Evolutionary conservation across 352 stramenopile species (phyloP).

Genomic region (Sclerospora graminicola): DNA sequence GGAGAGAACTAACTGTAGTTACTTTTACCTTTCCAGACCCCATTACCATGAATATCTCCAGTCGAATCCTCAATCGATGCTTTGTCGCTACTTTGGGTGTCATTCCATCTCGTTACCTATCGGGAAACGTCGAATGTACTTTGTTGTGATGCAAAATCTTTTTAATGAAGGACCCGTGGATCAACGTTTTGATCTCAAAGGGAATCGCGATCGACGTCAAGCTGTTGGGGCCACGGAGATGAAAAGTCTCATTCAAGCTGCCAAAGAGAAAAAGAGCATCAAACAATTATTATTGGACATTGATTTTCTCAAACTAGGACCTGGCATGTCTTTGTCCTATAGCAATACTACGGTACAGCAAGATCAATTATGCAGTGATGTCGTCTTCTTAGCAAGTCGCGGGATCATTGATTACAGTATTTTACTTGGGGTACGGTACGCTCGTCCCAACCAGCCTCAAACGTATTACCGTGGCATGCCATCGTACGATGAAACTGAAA

Average conservation of each 20-base stretch:
- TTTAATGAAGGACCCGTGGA: constrained; percentile 74
- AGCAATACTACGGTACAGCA: constrained; percentile 31
- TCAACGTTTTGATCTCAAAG: constrained; percentile 76
- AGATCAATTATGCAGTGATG: constrained; percentile 66
- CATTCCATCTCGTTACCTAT: constrained; percentile 80
- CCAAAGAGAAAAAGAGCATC: constrained; percentile 49
- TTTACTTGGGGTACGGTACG: constrained; percentile 54
- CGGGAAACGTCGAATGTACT: constrained; percentile 79
- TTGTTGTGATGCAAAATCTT: constrained; percentile 84
- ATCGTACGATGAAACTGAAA: constrained; percentile 38
- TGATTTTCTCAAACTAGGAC: constrained; percentile 71
- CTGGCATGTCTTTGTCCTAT: constrained; percentile 44
- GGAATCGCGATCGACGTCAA: constrained; percentile 64
- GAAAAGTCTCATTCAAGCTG: constrained; percentile 50
- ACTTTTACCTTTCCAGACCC: constrained; percentile 31
- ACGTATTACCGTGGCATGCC: constrained; percentile 28
- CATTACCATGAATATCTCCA: constrained; percentile 76
- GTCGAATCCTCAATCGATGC: constrained; percentile 58
- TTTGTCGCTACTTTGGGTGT: constrained; percentile 79
- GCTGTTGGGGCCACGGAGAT: constrained; percentile 53
- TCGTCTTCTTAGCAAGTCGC: constrained; percentile 71
- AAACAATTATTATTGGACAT: constrained; percentile 80
- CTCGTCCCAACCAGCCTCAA: constrained; percentile 19
- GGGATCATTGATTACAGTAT: constrained; percentile 85
- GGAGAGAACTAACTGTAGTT: not conserved